Conservation (phyloP, 768 basidiomycete species). For the Pleurotus eryngii region DNA sequence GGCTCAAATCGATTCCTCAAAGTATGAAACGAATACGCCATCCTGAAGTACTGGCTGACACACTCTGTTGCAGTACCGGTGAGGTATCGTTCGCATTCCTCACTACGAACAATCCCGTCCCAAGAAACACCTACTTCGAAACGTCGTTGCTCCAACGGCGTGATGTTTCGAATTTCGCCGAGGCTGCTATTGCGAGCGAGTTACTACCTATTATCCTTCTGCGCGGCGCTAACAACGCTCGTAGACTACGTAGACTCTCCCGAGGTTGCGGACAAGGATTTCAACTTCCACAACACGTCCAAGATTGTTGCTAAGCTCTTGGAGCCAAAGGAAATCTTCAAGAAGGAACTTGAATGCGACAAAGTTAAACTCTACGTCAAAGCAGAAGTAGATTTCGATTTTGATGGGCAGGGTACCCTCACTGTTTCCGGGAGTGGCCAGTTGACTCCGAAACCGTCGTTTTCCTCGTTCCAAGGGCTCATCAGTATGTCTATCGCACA, state of each 20-base stretch:
- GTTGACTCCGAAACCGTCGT: neutral
- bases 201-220: neutral
- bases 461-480: neutral
- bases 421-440: constrained; percentile 1
- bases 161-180: neutral
- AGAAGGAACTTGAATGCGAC: neutral
- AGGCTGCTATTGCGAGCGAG: neutral
- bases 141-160: neutral
- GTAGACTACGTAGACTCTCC: neutral
- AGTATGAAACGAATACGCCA: constrained; percentile 3
- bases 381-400: constrained; percentile 4
- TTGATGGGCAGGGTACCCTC: constrained; percentile 1
- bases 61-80: neutral
- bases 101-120: neutral
- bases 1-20: constrained; percentile 18
- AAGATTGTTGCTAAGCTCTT: constrained; percentile 2
- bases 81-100: constrained; percentile 2
- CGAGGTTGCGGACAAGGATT: constrained; percentile 3
- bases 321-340: constrained; percentile 3
- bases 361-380: constrained; percentile 2
- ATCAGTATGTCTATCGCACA: neutral
- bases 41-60: no score
- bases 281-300: neutral
- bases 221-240: no score
- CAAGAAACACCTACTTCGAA: neutral